Evolutionary conservation across 768 basidiomycete genomes (phyloP), one percentile per base, ranked within the genome.

Genomic region (Roridomyces roridus): DNA sequence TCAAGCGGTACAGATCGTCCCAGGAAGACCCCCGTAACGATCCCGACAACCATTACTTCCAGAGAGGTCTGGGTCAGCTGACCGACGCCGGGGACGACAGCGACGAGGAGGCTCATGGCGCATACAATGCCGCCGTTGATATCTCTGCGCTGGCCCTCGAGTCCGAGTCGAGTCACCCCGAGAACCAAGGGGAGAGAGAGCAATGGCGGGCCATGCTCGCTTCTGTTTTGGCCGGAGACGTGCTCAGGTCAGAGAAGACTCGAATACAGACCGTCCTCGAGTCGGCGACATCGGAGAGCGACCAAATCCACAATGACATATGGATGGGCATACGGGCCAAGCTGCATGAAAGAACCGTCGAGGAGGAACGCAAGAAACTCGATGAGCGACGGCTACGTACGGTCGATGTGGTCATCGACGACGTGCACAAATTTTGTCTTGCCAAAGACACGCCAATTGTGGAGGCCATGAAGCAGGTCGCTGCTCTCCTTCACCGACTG

Each of bases 131-230:
- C n/a, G n/a, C n/a, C 25, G 76, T 72, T 21, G 74, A 74, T 14
- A 72, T 82, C 44, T 81, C 84, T 17, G 72, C 80, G 6, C 73
- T 84, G 34, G 72, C 81, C 53, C 74, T 84, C 28, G 88, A 91
- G 65, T 75, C 84, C 6, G 88, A 90, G 62, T 78, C 82, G 43
- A 80, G 83, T 46, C 81, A 87, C 55, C 87, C 89, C 23, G 83
- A 85, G 37, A 88, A 90, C 2, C 77, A 80, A 49, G 85, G 91
- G 65, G 90, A 94, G 67, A 81, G 84, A 59, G 91, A 94, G 65
- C 81, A 97, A 72, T 98, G 97, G 97, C 94, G 96, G 72, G 89
- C 89, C 17, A 90, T 98, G 87, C 85, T 98, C 28, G 85, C 92
- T 12, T 96, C 95, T 26, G 96, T 98, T 23, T 81, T 99, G 42